Evolutionary conservation across 495 filamentous ascomycete genomes (phyloP).

Genomic region (Sphaerosporella brunnea): DNA sequence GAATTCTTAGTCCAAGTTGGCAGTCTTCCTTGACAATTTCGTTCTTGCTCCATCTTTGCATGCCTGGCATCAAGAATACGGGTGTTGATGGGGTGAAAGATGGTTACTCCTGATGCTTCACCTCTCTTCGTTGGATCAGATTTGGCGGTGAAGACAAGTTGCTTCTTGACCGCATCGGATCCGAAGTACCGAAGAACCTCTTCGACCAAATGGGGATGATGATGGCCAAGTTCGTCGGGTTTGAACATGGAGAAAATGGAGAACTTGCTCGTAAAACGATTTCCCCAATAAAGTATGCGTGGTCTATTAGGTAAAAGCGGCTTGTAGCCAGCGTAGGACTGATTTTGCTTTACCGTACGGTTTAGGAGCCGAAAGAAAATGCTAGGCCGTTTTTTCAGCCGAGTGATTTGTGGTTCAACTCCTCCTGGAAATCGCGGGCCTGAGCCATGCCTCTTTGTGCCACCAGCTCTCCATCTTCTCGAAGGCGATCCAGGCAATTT

Average conservation of each 20-base stretch:
- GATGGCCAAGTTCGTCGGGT: background rate
- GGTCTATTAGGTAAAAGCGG: background rate
- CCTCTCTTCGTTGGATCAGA: too few species aligned
- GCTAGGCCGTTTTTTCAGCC: constrained; percentile 2
- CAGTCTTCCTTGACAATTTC: background rate
- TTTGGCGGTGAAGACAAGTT: background rate
- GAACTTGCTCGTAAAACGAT: background rate
- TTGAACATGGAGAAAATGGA: background rate
- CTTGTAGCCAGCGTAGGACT: background rate
- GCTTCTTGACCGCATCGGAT: background rate
- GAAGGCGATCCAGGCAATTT: background rate
- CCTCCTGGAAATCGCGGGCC: background rate
- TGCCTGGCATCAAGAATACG: background rate
- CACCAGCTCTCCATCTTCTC: background rate
- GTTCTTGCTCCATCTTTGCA: background rate
- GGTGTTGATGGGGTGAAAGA: background rate
- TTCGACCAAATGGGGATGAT: background rate
- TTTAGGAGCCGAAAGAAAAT: background rate
- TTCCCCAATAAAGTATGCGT: background rate
- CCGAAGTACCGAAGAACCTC: constrained; percentile 3
- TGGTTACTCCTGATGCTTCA: background rate
- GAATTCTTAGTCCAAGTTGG: background rate
- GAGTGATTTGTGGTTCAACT: background rate
- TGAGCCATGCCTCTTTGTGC: background rate
- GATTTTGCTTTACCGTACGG: background rate